Base-by-base conservation (phyloP, 2,329 filamentous ascomycete genomes). In the Fonsecaea pedrosoi region DNA sequence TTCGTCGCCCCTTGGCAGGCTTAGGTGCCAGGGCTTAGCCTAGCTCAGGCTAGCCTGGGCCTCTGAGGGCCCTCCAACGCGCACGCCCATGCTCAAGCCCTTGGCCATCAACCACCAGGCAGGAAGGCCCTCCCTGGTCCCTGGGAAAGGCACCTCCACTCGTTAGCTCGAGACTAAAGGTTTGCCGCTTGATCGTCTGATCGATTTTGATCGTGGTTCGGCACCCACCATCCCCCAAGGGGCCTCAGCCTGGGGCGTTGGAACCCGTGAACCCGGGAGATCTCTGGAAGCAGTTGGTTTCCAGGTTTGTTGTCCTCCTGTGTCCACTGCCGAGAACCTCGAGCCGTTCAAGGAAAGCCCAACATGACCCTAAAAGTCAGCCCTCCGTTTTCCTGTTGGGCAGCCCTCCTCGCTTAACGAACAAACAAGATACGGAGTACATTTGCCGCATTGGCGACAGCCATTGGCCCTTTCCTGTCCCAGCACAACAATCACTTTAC, bases 131-230 rank as follows among this genome's bases (percentile, higher is more conserved):
- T 21, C 38, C 25, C 38, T 42, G 25, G 25, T 34, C 40, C 42
- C 57, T 45, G 38, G 42, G 18, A 34, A 21, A 50, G 30, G n/a
- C 13, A 50, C 57, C 57, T 60, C 57, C 57, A 50, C 57, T 50
- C 25, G 42, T n/a, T 55, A 45, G 25, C 42, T 50, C 32, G 57
- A 34, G 38, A 35, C 57, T 60, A 60, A 60, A 18, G 57, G 45
- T 60, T 60, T 60, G 30, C 57, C 57, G 57, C 57, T 50, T 60
- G 57, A 60, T 60, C 57, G 57, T 45, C 57, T 60, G 57, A 60
- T 60, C 57, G 57, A 40, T 40, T 45, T 34, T 60, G 57, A 60
- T 60, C 57, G 57, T 60, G 57, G 38, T 60, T 60, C 57, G 57
- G 57, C 57, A 60, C 21, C 57, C 45, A 50, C 45, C 45, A 45